Evolutionary conservation across 139 green algal species (phyloP), one percentile per base, ranked within the genome.

Genomic region (Coccomyxa sp.): DNA sequence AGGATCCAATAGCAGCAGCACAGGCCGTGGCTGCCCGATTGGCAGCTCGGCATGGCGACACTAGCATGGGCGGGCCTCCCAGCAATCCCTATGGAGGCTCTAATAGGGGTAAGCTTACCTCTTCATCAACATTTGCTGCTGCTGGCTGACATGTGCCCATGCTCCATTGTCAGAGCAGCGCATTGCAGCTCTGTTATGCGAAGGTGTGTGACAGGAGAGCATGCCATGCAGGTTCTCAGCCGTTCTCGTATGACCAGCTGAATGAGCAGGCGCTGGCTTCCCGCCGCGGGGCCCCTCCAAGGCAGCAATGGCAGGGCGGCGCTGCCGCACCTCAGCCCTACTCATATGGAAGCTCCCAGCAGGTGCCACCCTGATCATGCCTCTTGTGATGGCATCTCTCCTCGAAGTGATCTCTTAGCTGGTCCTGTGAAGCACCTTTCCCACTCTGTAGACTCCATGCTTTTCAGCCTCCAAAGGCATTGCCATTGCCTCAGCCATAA

Each of bases 1-100:
- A 64, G 50, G 18, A 64, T 78, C 44, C 74, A 39, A 31, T 55
- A 64, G 74, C 75, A 39, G 75, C 75, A 74, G 75, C 75, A 68
- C 55, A 73, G 55, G 75, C 75, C 6, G 37, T 79, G 39, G 75
- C 75, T 33, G 75, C 69, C 55, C 35, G 75, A 4, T 58, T 79
- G 55, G 24, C 75, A 41, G 75, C 24, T 22, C 24, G 68, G 50
- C 50, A 18, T 22, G 27, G 50, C 50, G 18, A 64, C 22, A 18
- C 50, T 64, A 22, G 18, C 22, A 22, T 22, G 27, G 50, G 18
- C 27, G 50, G 18, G 27, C 50, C 50, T 3, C 22, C 22, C 50
- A 64, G 50, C 50, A 31, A 64, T 64, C 18, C 50, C 50, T n/a
- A n/a, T n/a, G n/a, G n/a, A n/a, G n/a, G n/a, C n/a, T n/a, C n/a